Evolutionary conservation across 2,329 filamentous ascomycete species (phyloP).

Genomic region (Colletotrichum liriopes): DNA sequence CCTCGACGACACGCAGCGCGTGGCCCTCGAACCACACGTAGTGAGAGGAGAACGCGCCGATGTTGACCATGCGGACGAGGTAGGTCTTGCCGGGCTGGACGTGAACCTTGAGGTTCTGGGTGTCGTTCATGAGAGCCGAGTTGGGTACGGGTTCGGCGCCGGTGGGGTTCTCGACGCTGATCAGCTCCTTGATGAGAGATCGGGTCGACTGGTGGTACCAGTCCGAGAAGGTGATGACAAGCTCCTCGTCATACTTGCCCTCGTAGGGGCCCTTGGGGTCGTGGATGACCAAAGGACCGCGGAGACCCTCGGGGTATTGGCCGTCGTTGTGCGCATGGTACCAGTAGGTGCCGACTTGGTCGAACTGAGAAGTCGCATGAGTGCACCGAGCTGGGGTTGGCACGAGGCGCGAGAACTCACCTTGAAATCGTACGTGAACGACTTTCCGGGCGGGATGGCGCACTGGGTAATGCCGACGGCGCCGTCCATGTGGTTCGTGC

Average conservation of each 20-base stretch:
- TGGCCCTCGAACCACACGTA: constrained; percentile 64
- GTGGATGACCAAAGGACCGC: constrained; percentile 69
- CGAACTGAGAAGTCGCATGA: constrained; percentile 31
- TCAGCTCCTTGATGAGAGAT: constrained; percentile 61
- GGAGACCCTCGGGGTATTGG: constrained; percentile 73
- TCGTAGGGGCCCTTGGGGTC: constrained; percentile 66
- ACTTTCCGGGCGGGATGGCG: constrained; percentile 65
- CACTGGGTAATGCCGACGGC: constrained; percentile 71
- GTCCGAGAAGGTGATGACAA: constrained; percentile 71
- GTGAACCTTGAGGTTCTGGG: constrained; percentile 58
- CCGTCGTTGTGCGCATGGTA: constrained; percentile 66
- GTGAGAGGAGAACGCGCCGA: constrained; percentile 67
- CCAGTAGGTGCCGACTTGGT: constrained; percentile 64
- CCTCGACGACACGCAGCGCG: constrained; percentile 62
- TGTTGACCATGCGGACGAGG: constrained; percentile 67
- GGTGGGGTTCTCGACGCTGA: constrained; percentile 62
- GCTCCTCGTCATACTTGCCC: constrained; percentile 66
- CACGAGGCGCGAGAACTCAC: constrained; percentile 51
- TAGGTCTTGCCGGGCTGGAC: constrained; percentile 67
- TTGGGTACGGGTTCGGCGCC: constrained; percentile 71
- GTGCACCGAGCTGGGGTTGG: not conserved
- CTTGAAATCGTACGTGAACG: constrained; percentile 71
- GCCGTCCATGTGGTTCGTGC: constrained; percentile 74
- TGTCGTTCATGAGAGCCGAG: constrained; percentile 68
- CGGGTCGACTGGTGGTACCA: constrained; percentile 74